Base-by-base conservation (phyloP, 306 rosid species). In the Malus asiatica region DNA sequence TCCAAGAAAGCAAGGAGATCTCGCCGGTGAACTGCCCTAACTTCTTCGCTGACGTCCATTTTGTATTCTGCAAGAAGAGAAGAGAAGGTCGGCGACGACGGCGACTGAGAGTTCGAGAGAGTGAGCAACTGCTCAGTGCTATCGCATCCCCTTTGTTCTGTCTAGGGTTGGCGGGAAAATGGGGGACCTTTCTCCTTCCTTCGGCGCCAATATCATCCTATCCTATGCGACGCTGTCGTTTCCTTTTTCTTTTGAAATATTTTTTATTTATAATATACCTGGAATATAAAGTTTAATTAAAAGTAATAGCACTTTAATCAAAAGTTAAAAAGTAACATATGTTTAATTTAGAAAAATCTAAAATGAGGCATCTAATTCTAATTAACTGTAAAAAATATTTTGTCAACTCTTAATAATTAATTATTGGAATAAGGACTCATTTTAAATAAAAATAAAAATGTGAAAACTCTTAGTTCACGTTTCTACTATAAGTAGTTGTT, bases 1-100 rank as follows among this genome's bases (percentile, higher is more conserved):
- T 96, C 99, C 46, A 96, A 79, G 87, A 96, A 96, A 62, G 87
- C 86, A 66, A 89, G 76, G 74, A 96, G 88, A 66, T 92, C 99
- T 65, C 99, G 97, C 87, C 89, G 88, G 93, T 96, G 93, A 76
- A 93, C 92, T 14, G 96, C 97, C 83, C 98, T 83, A 33, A 88
- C 87, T 81, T 92, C 99, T 60, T 96, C 99, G 85, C 89, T 88
- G 77, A 89, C 35, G 71, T 96, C 99, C 99, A 96, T 95, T 80
- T 71, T 27, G 30, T 51, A 30, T 73, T 78, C 58, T 8, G 80
- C 78, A 27, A 16, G 70, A 4, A 48, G 66, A 18, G 66, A 66
- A 29, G 3, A 46, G 40, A 58, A n/a, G 48, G 4, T 60, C 16
- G 19, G 74, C 12, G n/a, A 33, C 63, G 69, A 45, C n/a, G 66